Conservation (phyloP, 495 filamentous ascomycete species). For the Bacidia gigantensis region DNA sequence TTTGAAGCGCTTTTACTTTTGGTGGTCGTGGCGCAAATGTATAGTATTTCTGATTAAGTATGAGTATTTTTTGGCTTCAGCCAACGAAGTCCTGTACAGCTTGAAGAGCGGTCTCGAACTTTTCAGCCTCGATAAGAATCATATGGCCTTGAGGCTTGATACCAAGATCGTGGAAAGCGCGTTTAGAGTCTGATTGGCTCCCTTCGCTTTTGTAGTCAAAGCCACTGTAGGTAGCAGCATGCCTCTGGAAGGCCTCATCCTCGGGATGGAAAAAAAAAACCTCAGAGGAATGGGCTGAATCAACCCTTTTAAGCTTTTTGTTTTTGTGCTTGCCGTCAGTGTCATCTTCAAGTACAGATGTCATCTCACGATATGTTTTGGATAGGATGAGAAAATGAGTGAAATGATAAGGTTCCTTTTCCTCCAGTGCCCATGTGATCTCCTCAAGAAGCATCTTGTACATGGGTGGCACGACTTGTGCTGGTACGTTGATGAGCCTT, state of each 20-base stretch:
- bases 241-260: slow-evolving; percentile 73
- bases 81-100: slow-evolving; percentile 58
- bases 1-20: no score
- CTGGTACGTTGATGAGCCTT: slow-evolving; percentile 86
- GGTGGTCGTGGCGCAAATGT: not conserved
- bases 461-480: slow-evolving; percentile 86
- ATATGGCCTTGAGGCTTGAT: slow-evolving; percentile 70
- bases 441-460: slow-evolving; percentile 92
- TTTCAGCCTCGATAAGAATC: slow-evolving; percentile 59
- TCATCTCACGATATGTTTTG: slow-evolving; percentile 79
- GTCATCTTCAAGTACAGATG: slow-evolving; percentile 60
- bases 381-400: slow-evolving; percentile 84
- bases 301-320: slow-evolving; percentile 41
- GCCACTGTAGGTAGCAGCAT: slow-evolving; percentile 49
- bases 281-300: slow-evolving; percentile 25
- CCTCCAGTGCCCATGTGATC: slow-evolving; percentile 75
- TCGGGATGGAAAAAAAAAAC: slow-evolving; percentile 91
- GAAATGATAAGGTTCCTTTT: slow-evolving; percentile 87
- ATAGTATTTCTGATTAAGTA: no score
- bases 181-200: slow-evolving; percentile 76
- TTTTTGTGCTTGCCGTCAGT: slow-evolving; percentile 64
- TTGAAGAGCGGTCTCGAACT: slow-evolving; percentile 54
- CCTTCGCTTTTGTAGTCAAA: slow-evolving; percentile 66
- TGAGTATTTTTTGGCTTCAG: no score
- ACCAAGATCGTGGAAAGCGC: slow-evolving; percentile 87